phyloP scores from a whole-genome alignment of 2,329 filamentous ascomycete species.

The Calonectria honghensis region DNA sequence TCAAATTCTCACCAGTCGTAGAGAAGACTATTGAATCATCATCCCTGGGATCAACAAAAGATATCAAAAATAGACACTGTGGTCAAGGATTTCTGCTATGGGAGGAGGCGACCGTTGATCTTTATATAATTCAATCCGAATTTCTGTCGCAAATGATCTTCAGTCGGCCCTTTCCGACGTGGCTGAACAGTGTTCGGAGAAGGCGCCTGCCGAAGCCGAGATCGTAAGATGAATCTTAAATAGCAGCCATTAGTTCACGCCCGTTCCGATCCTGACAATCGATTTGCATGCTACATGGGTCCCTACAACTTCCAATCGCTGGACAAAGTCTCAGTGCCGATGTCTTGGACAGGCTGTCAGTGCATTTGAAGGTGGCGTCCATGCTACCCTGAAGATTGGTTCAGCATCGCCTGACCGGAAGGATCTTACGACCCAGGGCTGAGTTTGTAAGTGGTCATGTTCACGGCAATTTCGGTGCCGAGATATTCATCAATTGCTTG shows the following conservation, averaged over 20 bases:
- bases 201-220: background rate
- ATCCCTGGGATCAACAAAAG: no score
- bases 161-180: background rate
- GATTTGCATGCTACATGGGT: no score
- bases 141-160: no score
- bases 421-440: background rate
- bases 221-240: background rate
- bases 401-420: background rate
- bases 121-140: background rate
- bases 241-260: background rate
- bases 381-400: background rate
- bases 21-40: no score
- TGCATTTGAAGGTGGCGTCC: background rate
- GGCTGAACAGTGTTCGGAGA: background rate
- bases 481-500: accelerated
- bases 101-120: background rate
- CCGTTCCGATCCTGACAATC: background rate
- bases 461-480: background rate
- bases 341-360: no score
- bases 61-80: no score
- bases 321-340: no score
- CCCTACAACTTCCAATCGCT: background rate
- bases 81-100: no score
- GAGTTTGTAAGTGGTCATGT: background rate
- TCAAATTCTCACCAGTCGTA: no score